Base-by-base conservation (phyloP, 1,284 basidiomycete species). In the Cryptococcus hybrid region DNA sequence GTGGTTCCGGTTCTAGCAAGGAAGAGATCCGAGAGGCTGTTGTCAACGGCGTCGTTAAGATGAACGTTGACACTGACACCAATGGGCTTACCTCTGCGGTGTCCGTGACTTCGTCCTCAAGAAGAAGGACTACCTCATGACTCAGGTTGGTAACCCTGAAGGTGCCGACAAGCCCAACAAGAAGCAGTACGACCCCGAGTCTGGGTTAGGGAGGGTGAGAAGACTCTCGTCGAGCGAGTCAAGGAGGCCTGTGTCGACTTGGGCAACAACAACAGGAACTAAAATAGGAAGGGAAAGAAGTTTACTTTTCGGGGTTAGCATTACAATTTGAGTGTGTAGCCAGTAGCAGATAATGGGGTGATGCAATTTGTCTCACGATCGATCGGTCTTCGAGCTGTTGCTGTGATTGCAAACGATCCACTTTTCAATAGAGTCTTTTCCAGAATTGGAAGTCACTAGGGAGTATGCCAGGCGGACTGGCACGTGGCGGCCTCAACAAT, bases 201-300 rank as follows among this genome's bases (percentile, higher is more conserved):
- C 63, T 98, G 94, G 94, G 90, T 98, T 49, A 89, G 95, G 72
- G 93, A 97, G 82, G 94, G 94, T 66, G 96, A 99, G 83, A 94
- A 96, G 86, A 97, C 93, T 30, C 86, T 99, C 71, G 58, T 79
- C 52, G 84, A 79, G 64, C 91, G 96, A 74, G 91, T 95, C 80
- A 90, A 92, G 81, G 88, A 90, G 79, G 94, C 96, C 40, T 94
- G 92, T 80, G 68, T 80, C 47, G 94, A 99, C 80, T 84, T 99
- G 63, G 89, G 89, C 67, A 92, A 94, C 81, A 83, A 86, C 62
- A 70, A 77, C 74, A 64, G 72, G 51, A 60, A 64, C 61, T 75
- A 73, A 47, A 24, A 62, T 7, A 8, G 7, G 39, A n/a, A 40
- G 8, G 39, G 7, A 40, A n/a, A 40, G n/a, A 40, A 40, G 39